Evolutionary conservation across 495 filamentous ascomycete genomes (phyloP).

Genomic region (Tuber aestivum): DNA sequence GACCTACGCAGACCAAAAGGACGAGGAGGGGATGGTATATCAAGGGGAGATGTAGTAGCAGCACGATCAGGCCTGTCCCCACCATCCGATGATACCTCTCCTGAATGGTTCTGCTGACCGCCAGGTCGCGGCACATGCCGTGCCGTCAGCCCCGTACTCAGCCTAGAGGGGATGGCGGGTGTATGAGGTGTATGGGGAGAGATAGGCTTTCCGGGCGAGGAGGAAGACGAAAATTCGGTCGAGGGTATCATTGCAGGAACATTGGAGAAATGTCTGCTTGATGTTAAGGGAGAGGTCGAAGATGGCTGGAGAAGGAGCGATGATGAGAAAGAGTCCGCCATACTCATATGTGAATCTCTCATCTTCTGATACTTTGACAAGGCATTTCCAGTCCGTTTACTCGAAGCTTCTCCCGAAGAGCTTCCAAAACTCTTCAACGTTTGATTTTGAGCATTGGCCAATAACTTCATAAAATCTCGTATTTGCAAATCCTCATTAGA

Average conservation of each 20-base stretch:
- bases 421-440: constrained; percentile 38
- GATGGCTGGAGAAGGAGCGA: constrained; percentile 77
- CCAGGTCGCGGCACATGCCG: constrained; percentile 31
- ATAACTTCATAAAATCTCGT: constrained; percentile 37
- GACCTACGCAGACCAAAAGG: constrained; percentile 43
- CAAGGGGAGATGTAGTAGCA: constrained; percentile 49
- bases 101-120: constrained; percentile 16
- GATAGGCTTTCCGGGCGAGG: constrained; percentile 84
- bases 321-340: constrained; percentile 83
- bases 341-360: constrained; percentile 74
- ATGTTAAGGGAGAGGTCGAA: constrained; percentile 57
- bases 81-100: neutral
- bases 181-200: constrained; percentile 93
- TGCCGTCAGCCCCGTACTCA: constrained; percentile 57
- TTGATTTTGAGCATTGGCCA: constrained; percentile 37
- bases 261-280: constrained; percentile 74
- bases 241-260: constrained; percentile 78
- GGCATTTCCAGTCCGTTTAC: constrained; percentile 34
- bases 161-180: constrained; percentile 82
- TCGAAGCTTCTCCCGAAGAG: constrained; percentile 22
- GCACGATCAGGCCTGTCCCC: neutral
- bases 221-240: constrained; percentile 74
- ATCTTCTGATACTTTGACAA: constrained; percentile 83
- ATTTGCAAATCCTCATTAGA: constrained; percentile 42
- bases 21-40: constrained; percentile 46